Conservation (phyloP, 2,329 filamentous ascomycete genomes). For the Cercospora sojina region DNA sequence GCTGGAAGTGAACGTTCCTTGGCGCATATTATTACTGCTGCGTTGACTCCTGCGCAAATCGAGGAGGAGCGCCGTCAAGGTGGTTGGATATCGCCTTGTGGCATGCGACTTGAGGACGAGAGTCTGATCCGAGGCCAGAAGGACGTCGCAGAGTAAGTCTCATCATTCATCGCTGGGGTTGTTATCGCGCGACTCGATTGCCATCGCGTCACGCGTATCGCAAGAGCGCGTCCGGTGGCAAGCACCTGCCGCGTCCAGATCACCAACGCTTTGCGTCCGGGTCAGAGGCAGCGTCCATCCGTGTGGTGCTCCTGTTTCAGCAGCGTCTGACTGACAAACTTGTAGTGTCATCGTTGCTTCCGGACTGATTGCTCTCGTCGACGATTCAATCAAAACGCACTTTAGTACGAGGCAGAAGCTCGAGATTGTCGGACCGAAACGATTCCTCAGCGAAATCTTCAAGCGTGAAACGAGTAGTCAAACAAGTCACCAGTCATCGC, state of each 20-base stretch:
- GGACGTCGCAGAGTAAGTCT: slow-evolving; percentile 80
- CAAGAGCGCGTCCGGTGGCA: background rate
- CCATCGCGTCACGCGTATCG: background rate
- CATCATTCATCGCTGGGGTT: background rate
- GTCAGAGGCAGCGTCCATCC: background rate
- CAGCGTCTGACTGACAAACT: slow-evolving; percentile 13
- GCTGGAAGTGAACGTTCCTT: slow-evolving; percentile 64
- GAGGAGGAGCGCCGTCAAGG: slow-evolving; percentile 72
- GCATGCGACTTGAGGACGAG: slow-evolving; percentile 83
- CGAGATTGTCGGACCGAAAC: slow-evolving; percentile 62
- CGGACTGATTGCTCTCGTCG: slow-evolving; percentile 83
- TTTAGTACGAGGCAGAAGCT: slow-evolving; percentile 61
- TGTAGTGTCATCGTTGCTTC: slow-evolving; percentile 80
- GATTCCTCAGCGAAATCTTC: slow-evolving; percentile 64
- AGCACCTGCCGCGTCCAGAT: background rate
- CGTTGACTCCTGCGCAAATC: slow-evolving; percentile 68
- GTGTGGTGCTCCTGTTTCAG: background rate
- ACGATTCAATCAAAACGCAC: slow-evolving; percentile 82
- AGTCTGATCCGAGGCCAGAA: slow-evolving; percentile 66
- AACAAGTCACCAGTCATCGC: slow-evolving; percentile 27
- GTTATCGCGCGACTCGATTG: background rate
- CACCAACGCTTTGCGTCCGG: background rate
- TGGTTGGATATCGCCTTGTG: slow-evolving; percentile 86
- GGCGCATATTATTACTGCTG: slow-evolving; percentile 82
- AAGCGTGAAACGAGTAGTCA: slow-evolving; percentile 46